These are phyloP conservation scores for Colletotrichum sp. DNA, from an alignment of 2,329 filamentous ascomycete genomes.

Conservation along the genomic window DNA sequence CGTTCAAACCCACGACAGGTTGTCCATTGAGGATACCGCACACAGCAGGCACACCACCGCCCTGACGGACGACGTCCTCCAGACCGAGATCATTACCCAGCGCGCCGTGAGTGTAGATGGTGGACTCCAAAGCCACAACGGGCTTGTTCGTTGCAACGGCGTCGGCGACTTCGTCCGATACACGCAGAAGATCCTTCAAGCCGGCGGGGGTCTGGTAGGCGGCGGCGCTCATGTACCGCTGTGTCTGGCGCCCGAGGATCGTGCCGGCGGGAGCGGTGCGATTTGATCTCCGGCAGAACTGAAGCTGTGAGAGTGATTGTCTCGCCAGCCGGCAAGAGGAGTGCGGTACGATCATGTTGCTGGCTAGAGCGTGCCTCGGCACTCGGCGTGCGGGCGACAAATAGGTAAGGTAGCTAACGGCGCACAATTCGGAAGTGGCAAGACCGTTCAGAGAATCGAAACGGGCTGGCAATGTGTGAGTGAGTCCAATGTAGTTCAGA, in stretches of 20 bases:
- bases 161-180: slow-evolving; percentile 83
- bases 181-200: slow-evolving; percentile 58
- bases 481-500: background rate
- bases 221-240: slow-evolving; percentile 14
- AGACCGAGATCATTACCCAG: slow-evolving; percentile 76
- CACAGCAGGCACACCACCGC: slow-evolving; percentile 88
- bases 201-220: slow-evolving; percentile 25
- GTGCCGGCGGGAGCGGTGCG: background rate
- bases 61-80: slow-evolving; percentile 78
- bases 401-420: background rate
- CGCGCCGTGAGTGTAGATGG: slow-evolving; percentile 95
- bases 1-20: slow-evolving; percentile 77
- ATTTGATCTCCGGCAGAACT: background rate
- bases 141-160: slow-evolving; percentile 78
- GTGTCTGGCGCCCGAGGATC: background rate
- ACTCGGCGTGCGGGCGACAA: background rate
- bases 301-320: slow-evolving; percentile 1
- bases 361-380: background rate
- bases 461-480: background rate
- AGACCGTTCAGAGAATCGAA: background rate
- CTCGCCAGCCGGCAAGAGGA: slow-evolving; percentile 13
- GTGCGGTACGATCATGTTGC: slow-evolving; percentile 13
- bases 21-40: slow-evolving; percentile 87
- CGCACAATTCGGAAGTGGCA: no score
- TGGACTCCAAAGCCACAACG: slow-evolving; percentile 91